These are phyloP conservation scores for Claviceps sp. DNA, from an alignment of 2,329 filamentous ascomycete species.

Conservation along the genomic window DNA sequence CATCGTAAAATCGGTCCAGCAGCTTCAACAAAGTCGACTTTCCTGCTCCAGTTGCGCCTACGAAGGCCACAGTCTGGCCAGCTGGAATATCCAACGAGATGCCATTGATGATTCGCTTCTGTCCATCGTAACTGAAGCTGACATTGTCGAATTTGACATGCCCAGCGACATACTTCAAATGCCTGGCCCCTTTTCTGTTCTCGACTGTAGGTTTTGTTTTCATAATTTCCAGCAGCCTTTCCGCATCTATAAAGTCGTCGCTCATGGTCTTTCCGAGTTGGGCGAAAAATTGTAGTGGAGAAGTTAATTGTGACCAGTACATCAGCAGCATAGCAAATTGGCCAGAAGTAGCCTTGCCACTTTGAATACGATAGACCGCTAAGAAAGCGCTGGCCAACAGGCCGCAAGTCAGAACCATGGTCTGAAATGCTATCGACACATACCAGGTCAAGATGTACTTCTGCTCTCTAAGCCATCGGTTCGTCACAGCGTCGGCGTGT, in stretches of 20 bases:
- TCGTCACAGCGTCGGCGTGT: conserved; percentile 36
- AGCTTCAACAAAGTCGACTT: conserved; percentile 48
- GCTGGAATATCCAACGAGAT: conserved; percentile 36
- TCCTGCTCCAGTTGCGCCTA: conserved; percentile 48
- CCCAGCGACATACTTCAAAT: conserved; percentile 37
- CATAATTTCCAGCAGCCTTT: conserved; percentile 45
- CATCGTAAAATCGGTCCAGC: conserved; percentile 47
- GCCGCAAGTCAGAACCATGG: conserved; percentile 53
- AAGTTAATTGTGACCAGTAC: conserved; percentile 61
- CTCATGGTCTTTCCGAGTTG: conserved; percentile 41
- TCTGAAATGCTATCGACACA: conserved; percentile 41
- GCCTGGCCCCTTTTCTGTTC: conserved; percentile 35
- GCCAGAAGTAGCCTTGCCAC: conserved; percentile 45
- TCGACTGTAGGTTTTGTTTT: conserved; percentile 40
- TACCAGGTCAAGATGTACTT: conserved; percentile 30
- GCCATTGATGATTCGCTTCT: conserved; percentile 42
- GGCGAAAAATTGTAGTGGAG: conserved; percentile 57
- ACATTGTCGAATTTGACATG: conserved; percentile 42
- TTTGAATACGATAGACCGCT: conserved; percentile 52
- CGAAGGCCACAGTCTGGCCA: conserved; percentile 44
- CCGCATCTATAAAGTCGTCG: conserved; percentile 42
- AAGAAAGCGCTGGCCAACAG: conserved; percentile 50
- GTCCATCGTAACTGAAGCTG: conserved; percentile 45
- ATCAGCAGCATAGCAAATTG: conserved; percentile 59
- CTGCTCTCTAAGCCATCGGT: conserved; percentile 24